Base-by-base conservation (phyloP, 371 early-diverging fungal species). In the Rhizopus delemar region DNA sequence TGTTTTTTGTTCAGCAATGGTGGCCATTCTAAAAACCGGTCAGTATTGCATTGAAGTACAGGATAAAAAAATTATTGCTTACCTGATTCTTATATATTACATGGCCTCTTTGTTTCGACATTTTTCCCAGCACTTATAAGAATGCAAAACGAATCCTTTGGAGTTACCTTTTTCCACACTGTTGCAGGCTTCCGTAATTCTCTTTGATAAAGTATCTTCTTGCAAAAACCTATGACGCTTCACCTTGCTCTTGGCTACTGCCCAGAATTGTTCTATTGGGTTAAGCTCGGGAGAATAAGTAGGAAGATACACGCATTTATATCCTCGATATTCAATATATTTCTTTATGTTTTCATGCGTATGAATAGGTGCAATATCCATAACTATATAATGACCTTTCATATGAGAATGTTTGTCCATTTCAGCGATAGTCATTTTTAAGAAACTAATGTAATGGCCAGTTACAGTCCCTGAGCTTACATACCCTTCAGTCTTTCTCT, bases 241-340 rank as follows among this genome's bases (percentile, higher is more conserved):
- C 35, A 59, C 46, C 59, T 59, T 59, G 29, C 53, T 59, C 45
- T 59, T 59, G 53, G 59, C 52, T 41, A 59, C 50, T 59, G 59
- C 59, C 59, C 52, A 62, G 56, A 62, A 62, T 46, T 62, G 45
- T 62, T 62, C 56, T 50, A 62, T 62, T 55, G 51, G 62, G 41
- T 62, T 56, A 51, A 62, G 56, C 45, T 56, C 56, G 32, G 62
- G 56, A 43, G 56, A 56, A 43, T 56, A 62, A 28, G 55, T 46
- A 51, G 56, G 56, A 41, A 56, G 56, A 62, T 62, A 62, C 46
- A 56, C 56, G 51, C 56, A 62, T 60, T 60, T 62, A 62, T 62
- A 56, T 34, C 57, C 51, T 51, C 62, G 56, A 62, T 59, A 59
- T 53, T 53, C 53, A 53, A 53, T 53, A 52, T 59, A 59, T n/a